Evolutionary conservation across 2,329 filamentous ascomycete species (phyloP), one percentile per base, ranked within the genome.

Genomic region (Capronia epimyces): DNA sequence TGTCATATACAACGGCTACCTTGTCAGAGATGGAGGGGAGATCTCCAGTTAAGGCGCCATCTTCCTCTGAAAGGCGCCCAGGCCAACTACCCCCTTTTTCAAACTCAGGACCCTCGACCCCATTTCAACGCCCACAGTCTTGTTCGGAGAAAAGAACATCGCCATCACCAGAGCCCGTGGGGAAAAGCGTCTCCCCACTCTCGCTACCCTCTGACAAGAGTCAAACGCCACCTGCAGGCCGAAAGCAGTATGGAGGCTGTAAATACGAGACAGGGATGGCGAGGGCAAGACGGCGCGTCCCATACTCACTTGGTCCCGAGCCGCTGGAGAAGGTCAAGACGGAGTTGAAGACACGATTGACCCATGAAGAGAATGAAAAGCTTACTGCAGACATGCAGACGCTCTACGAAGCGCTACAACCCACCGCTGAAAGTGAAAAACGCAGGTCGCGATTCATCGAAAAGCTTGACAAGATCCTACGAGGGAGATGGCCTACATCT

Each of bases 131-230:
- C 69, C 82, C 89, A 59, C 83, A 89, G 52, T 84, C 90, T 63
- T 86, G 93, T 64, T 86, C 86, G 2, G 87, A 86, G 63, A 82
- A 83, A 65, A 93, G 89, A 42, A 80, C 81, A 64, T 83, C 83
- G 25, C 90, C 89, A 8, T 96, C 90, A 13, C 90, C 91, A 31
- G 86, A 80, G 61, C 82, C 75, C 48, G 73, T 83, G 46, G 76
- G 81, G 43, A 82, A 81, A 58, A 88, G 83, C 67, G 87, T 90
- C 61, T 96, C 91, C 12, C 93, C 91, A 32, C 84, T 87, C 53
- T 96, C 91, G 3, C 87, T 87, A 15, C 90, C 91, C 63, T 95
- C 89, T 41, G 91, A 96, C 69, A 87, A 88, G 20, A 90, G 88
- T 64, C 82, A 86, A 58, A 77, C 81, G 25, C 73, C 89, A 53